These are phyloP conservation scores for Pezicula neosporulosa DNA, from an alignment of 2,329 filamentous ascomycete genomes.

Conservation along the genomic window DNA sequence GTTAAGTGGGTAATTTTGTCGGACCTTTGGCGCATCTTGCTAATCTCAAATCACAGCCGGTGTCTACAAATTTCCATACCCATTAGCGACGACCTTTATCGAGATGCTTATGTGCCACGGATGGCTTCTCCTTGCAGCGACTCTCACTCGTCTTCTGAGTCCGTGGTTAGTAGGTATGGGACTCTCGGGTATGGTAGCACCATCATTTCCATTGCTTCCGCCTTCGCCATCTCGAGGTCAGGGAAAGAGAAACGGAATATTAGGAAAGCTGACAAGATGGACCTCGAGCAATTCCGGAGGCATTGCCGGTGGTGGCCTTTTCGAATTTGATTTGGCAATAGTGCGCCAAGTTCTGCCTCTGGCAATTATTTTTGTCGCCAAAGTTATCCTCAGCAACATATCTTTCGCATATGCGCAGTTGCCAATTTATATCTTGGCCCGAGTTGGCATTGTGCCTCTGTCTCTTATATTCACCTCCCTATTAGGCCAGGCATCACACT, in stretches of 20 bases:
- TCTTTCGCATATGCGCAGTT: slow-evolving; percentile 50
- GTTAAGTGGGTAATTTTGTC: slow-evolving; percentile 34
- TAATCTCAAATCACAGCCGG: slow-evolving; percentile 32
- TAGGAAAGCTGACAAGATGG: slow-evolving; percentile 19
- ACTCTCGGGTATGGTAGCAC: slow-evolving; percentile 38
- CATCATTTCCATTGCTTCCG: slow-evolving; percentile 36
- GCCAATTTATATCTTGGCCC: slow-evolving; percentile 47
- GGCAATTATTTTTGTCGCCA: slow-evolving; percentile 45
- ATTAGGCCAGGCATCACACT: slow-evolving; percentile 41
- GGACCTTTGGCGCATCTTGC: slow-evolving; percentile 25
- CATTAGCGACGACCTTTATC: slow-evolving; percentile 45
- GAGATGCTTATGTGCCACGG: slow-evolving; percentile 47
- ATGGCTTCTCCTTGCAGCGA: slow-evolving; percentile 42
- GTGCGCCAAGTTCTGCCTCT: slow-evolving; percentile 44
- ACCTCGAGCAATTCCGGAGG: slow-evolving; percentile 35
- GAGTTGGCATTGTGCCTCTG: slow-evolving; percentile 46
- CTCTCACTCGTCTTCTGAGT: slow-evolving; percentile 41
- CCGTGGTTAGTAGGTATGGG: slow-evolving; percentile 32
- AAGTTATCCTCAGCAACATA: slow-evolving; percentile 48
- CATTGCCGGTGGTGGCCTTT: slow-evolving; percentile 49
- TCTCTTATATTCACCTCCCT: slow-evolving; percentile 44
- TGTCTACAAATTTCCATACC: slow-evolving; percentile 48
- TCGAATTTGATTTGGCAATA: slow-evolving; percentile 46
- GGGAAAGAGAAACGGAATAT: slow-evolving; percentile 23
- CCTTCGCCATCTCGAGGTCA: slow-evolving; percentile 22